Conservation (phyloP, 108 stramenopile genomes). For the Chaetoceros muelleri region DNA sequence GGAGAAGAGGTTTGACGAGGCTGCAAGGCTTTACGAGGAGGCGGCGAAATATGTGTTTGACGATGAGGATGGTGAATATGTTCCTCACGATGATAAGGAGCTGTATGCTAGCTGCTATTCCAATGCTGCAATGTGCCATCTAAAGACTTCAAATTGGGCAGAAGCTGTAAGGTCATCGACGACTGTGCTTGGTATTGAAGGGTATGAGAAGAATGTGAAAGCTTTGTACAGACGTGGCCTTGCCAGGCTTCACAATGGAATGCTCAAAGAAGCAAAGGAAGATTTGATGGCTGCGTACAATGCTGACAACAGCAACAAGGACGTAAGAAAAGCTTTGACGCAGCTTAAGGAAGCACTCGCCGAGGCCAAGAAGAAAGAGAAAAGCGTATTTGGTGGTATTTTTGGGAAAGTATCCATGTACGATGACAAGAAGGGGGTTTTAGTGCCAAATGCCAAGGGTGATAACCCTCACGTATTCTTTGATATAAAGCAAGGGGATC, state of each 20-base stretch:
- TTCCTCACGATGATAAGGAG: constrained; percentile 56
- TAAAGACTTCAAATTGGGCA: constrained; percentile 71
- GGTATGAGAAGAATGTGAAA: constrained; percentile 78
- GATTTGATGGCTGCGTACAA: constrained; percentile 87
- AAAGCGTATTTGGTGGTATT: constrained; percentile 80
- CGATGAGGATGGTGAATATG: constrained; percentile 57
- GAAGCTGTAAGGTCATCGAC: constrained; percentile 68
- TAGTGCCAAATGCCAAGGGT: constrained; percentile 55
- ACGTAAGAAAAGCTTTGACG: constrained; percentile 71
- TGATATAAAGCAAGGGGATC: constrained; percentile 80
- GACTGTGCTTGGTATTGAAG: constrained; percentile 64
- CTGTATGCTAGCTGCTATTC: constrained; percentile 68
- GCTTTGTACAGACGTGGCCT: constrained; percentile 79
- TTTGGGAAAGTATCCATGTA: constrained; percentile 86
- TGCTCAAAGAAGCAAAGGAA: constrained; percentile 81
- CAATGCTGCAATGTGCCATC: constrained; percentile 90
- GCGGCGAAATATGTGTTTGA: constrained; percentile 74
- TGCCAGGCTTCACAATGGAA: constrained; percentile 73
- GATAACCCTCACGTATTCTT: constrained; percentile 90
- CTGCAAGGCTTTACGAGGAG: constrained; percentile 63
- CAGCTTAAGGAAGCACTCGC: constrained; percentile 57
- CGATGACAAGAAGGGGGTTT: constrained; percentile 81
- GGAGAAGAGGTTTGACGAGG: constrained; percentile 62
- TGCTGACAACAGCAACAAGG: constrained; percentile 85
- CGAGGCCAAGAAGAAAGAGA: constrained; percentile 80